Evolutionary conservation across 495 filamentous ascomycete genomes (phyloP).

Genomic region (Aspergillus steynii): DNA sequence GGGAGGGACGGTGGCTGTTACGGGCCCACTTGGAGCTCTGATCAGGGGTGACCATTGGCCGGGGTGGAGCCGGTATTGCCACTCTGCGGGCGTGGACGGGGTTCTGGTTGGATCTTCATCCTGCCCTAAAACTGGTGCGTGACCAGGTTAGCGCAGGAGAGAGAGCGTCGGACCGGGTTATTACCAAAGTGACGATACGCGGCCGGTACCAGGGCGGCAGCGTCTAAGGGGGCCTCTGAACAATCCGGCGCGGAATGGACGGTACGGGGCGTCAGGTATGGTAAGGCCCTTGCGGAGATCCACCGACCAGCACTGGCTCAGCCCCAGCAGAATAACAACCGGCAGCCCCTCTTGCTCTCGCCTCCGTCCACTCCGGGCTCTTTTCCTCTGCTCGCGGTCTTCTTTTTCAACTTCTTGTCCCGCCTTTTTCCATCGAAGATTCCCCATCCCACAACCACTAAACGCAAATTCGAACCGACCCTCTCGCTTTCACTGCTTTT

Average conservation of each 20-base stretch:
- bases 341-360: slow-evolving; percentile 21
- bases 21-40: slow-evolving; percentile 12
- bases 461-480: slow-evolving; percentile 22
- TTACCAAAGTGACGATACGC: slow-evolving; percentile 16
- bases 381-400: slow-evolving; percentile 21
- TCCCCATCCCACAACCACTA: slow-evolving; percentile 33
- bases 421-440: slow-evolving; percentile 28
- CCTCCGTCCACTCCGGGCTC: slow-evolving; percentile 22
- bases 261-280: not conserved
- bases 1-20: slow-evolving; percentile 13
- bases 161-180: slow-evolving; percentile 11
- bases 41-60: slow-evolving; percentile 21
- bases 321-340: slow-evolving; percentile 14
- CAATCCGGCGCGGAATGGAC: not conserved
- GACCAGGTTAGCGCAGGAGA: slow-evolving; percentile 28
- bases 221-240: not conserved
- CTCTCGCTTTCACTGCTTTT: slow-evolving; percentile 27
- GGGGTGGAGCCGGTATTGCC: slow-evolving; percentile 20
- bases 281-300: not conserved
- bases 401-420: slow-evolving; percentile 33
- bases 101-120: slow-evolving; percentile 21
- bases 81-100: slow-evolving; percentile 23
- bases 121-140: slow-evolving; percentile 34
- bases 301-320: slow-evolving; percentile 7
- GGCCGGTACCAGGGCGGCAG: not conserved